Conservation (phyloP, 148 eudicot genomes). For the Rhododendron henanense region DNA sequence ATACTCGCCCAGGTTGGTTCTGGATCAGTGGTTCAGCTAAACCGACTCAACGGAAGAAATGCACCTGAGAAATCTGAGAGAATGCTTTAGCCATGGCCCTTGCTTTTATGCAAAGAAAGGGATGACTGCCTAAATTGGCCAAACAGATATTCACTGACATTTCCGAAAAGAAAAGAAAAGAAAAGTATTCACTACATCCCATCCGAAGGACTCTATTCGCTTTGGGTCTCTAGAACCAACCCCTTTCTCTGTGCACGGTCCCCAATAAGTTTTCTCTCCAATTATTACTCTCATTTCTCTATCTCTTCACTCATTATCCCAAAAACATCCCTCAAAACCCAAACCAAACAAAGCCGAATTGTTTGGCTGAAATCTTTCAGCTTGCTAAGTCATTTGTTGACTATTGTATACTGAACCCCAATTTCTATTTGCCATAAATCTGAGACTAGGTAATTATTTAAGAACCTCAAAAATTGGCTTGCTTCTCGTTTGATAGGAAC, state of each 20-base stretch:
- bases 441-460: not conserved
- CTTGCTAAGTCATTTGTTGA: not conserved
- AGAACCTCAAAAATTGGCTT: not conserved
- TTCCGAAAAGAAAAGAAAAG: not conserved
- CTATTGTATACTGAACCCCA: not conserved
- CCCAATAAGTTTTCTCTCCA: not conserved
- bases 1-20: not conserved
- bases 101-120: not conserved
- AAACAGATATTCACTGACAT: not conserved
- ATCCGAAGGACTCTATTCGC: not conserved
- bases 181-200: not conserved
- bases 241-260: not conserved
- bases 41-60: not conserved
- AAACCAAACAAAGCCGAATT: not conserved
- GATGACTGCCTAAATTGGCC: not conserved
- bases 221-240: not conserved
- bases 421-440: not conserved
- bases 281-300: not conserved
- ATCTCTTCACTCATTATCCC: not conserved
- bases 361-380: not conserved
- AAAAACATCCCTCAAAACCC: not conserved
- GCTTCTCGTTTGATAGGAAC: not conserved
- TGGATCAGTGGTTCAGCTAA: conserved; percentile 3
- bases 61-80: not conserved
- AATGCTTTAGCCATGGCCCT: not conserved